A percentile compares a stretch with the other conserved stretches of the same genome.
These are phyloP conservation scores for Hysterium pulicare DNA, from an alignment of 2,329 filamentous ascomycete species.

Conservation along the genomic window DNA sequence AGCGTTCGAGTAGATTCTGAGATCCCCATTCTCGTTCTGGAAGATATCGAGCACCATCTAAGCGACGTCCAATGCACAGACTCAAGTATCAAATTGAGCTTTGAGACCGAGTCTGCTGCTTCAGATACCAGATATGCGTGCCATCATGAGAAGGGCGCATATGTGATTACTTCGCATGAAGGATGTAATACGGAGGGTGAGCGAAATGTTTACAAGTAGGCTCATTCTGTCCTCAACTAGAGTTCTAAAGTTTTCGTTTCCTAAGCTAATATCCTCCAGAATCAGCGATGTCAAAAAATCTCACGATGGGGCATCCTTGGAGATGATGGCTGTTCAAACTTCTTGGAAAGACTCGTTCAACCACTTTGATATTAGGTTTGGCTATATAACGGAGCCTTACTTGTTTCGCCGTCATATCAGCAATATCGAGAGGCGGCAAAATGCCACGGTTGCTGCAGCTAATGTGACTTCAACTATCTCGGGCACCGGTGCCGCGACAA, in stretches of 20 bases:
- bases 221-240: not conserved
- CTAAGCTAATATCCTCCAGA: conserved; percentile 7
- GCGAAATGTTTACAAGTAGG: conserved; percentile 32
- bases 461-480: not conserved
- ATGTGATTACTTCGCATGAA: conserved; percentile 37
- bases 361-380: conserved; percentile 28
- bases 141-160: conserved; percentile 17
- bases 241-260: not conserved
- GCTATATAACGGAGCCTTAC: conserved; percentile 28
- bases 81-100: conserved; percentile 26
- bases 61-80: conserved; percentile 25
- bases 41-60: conserved; percentile 36
- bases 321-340: conserved; percentile 20
- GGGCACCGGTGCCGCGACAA: not conserved
- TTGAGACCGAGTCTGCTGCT: conserved; percentile 22
- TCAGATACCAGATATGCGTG: conserved; percentile 25
- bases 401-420: conserved; percentile 22
- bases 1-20: conserved; percentile 30
- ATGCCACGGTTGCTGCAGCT: not conserved
- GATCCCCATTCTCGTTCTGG: conserved; percentile 30
- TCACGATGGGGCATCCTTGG: conserved; percentile 23
- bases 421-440: not conserved
- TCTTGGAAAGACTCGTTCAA: conserved; percentile 30
- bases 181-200: conserved; percentile 37
- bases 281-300: conserved; percentile 20